Conservation (phyloP, 352 stramenopile species). For the Phytophthora sansomeana region DNA sequence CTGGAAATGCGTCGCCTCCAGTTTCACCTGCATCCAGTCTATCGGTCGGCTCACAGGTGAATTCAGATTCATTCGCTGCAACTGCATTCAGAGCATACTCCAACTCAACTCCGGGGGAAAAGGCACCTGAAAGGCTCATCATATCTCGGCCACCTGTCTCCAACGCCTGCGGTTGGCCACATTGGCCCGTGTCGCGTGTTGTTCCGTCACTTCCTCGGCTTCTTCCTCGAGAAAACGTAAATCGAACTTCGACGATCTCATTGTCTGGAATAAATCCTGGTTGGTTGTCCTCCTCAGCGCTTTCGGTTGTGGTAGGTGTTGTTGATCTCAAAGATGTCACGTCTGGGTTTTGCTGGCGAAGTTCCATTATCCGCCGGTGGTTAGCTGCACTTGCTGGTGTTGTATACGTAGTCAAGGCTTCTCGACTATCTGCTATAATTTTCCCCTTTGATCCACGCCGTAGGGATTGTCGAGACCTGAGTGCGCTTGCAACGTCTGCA, state of each 20-base stretch:
- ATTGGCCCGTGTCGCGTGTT: not conserved
- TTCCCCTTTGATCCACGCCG: constrained; percentile 26
- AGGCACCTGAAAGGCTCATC: constrained; percentile 47
- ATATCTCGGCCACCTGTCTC: constrained; percentile 21
- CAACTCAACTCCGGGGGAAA: constrained; percentile 64
- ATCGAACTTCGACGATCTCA: constrained; percentile 59
- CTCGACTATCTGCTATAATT: constrained; percentile 3
- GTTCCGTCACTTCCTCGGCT: constrained; percentile 10
- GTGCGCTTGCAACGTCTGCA: constrained; percentile 1
- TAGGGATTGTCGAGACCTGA: constrained; percentile 9
- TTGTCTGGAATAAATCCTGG: constrained; percentile 36
- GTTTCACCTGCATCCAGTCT: not conserved
- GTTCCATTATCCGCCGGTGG: constrained; percentile 64
- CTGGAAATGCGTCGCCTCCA: not conserved
- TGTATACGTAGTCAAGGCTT: not conserved
- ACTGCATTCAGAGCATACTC: constrained; percentile 50
- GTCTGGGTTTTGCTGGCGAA: constrained; percentile 49
- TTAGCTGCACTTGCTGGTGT: constrained; percentile 52
- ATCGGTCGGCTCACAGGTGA: not conserved
- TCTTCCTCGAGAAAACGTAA: constrained; percentile 59
- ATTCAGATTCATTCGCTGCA: constrained; percentile 9
- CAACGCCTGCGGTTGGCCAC: constrained; percentile 14
- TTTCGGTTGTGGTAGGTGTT: not conserved
- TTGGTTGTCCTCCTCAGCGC: not conserved
- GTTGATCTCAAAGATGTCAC: not conserved